Evolutionary conservation across 768 basidiomycete species (phyloP).

Genomic region (Suillus spraguei): DNA sequence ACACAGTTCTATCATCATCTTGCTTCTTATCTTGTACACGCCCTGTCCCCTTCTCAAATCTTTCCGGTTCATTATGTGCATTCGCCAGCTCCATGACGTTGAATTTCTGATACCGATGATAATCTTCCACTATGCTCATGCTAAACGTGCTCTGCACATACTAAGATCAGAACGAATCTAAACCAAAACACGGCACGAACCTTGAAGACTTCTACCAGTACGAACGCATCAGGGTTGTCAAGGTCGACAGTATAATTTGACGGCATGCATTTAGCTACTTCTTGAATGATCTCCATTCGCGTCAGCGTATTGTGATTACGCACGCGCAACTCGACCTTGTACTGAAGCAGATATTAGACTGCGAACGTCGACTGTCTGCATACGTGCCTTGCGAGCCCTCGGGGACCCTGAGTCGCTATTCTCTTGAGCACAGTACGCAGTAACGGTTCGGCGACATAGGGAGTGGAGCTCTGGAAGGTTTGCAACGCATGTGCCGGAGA

Average conservation of each 20-base stretch:
- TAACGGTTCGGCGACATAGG: slow-evolving; percentile 58
- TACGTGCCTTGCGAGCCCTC: slow-evolving; percentile 49
- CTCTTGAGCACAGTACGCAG: slow-evolving; percentile 51
- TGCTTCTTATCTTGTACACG: slow-evolving; percentile 30
- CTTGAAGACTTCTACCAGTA: slow-evolving; percentile 85
- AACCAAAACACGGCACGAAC: slow-evolving; percentile 38
- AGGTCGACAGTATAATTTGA: slow-evolving; percentile 68
- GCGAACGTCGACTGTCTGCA: slow-evolving; percentile 2
- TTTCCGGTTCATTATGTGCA: slow-evolving; percentile 40
- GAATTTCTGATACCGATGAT: slow-evolving; percentile 73
- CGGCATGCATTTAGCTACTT: slow-evolving; percentile 72
- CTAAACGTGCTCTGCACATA: slow-evolving; percentile 69
- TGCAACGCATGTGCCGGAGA: slow-evolving; percentile 66
- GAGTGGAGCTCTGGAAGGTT: slow-evolving; percentile 69
- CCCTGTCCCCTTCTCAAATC: slow-evolving; percentile 35
- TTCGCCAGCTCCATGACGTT: slow-evolving; percentile 78
- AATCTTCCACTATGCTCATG: slow-evolving; percentile 71
- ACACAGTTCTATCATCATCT: background rate
- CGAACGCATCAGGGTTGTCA: slow-evolving; percentile 67
- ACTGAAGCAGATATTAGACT: slow-evolving; percentile 43
- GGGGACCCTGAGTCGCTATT: slow-evolving; percentile 26
- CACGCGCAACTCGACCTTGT: slow-evolving; percentile 76
- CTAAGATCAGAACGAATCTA: background rate
- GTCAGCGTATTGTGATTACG: slow-evolving; percentile 77
- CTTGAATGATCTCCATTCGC: slow-evolving; percentile 62